phyloP scores from a whole-genome alignment of 2,329 filamentous ascomycete species.

The Orbilia blumenaviensis region DNA sequence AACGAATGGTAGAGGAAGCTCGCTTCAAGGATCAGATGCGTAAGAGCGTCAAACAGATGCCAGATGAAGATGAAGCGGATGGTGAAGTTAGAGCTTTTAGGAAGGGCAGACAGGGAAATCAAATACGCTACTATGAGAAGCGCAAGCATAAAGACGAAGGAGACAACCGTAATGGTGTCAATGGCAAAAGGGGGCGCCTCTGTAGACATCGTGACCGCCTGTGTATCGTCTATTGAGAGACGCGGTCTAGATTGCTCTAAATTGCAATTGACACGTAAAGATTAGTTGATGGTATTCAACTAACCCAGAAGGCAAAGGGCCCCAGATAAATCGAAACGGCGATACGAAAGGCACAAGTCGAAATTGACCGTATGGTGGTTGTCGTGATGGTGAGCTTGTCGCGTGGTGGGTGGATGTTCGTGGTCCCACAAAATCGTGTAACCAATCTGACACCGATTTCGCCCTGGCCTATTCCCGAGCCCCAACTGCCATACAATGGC shows the following conservation, averaged over 20 bases:
- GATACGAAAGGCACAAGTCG: not conserved
- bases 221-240: not conserved
- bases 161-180: constrained; percentile 55
- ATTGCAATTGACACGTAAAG: constrained; percentile 36
- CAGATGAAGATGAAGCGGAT: constrained; percentile 86
- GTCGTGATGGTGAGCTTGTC: constrained; percentile 18
- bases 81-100: constrained; percentile 66
- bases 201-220: constrained; percentile 27
- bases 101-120: constrained; percentile 62
- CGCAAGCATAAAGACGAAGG: constrained; percentile 54
- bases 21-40: constrained; percentile 90
- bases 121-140: constrained; percentile 56
- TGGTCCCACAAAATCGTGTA: constrained; percentile 14
- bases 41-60: constrained; percentile 92
- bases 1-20: constrained; percentile 59
- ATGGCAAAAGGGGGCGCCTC: constrained; percentile 50
- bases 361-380: not conserved
- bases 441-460: constrained; percentile 1
- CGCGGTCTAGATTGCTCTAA: not conserved
- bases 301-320: constrained; percentile 2
- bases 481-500: too few relatives aligned
- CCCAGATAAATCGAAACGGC: constrained; percentile 13
- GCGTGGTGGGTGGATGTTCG: constrained; percentile 19
- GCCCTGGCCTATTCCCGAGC: not conserved
- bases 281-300: not conserved